Evolutionary conservation across 1,284 basidiomycete genomes (phyloP), one percentile per base, ranked within the genome.

Genomic region (Rhodotorula sp.): DNA sequence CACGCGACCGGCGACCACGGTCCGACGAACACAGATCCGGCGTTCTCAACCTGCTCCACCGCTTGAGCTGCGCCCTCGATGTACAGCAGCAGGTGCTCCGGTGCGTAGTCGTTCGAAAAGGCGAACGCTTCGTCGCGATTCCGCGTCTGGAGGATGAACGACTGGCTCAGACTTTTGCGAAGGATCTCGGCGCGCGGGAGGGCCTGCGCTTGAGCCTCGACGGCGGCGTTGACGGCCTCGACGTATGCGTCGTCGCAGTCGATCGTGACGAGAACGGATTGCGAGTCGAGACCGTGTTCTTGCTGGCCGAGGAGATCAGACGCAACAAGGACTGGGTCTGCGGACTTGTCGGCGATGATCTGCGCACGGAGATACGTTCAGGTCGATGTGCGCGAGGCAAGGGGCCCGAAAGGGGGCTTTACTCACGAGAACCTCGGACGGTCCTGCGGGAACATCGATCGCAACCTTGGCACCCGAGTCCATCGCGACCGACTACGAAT

Each of bases 401-500:
- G 26, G 15, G 26, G 6, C 4, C 7, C 17, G 49, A 26, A 22
- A 46, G 37, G 33, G 44, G 45, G 44, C n/a, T 29, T 61, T 60
- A 87, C 91, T 83, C 77, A 94, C 94, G 77, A 97, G 83, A 44
- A 98, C 95, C 82, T 98, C 95, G 14, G 92, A 95, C 20, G 96
- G 96, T 12, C 96, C 96, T 30, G 96, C 96, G 51, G 96, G 96
- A 93, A 99, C 99, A 82, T 99, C 96, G 79, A 99, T 99, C 29
- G 91, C 90, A 17, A 98, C 93, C 70, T 95, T 83, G 8, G 96
- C 95, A 79, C 95, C 91, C n/a, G 94, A 94, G 80, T 99, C 96
- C 72, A 97, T 76, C 48, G 77, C 77, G 17, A 78, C 77, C 17
- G 75, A 67, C 69, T 71, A 44, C 12, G n/a, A n/a, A 6, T 7